These are phyloP conservation scores for Smithsoniella earleae DNA, from an alignment of 163 green algal genomes.

Conservation along the genomic window DNA sequence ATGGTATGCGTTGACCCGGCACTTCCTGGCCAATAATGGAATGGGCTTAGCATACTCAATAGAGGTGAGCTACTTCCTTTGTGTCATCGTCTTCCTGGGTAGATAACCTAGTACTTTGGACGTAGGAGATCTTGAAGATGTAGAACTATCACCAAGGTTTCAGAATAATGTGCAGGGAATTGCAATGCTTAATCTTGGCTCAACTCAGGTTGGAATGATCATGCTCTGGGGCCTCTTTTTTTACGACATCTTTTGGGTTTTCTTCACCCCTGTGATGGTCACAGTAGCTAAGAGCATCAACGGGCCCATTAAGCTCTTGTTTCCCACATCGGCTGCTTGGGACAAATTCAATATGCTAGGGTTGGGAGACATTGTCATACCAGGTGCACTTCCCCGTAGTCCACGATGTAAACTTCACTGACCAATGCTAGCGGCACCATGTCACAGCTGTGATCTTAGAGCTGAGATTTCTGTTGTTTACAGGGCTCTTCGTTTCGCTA, in stretches of 20 bases:
- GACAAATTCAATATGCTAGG: conserved; percentile 85
- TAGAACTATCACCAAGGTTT: background rate
- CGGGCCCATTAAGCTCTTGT: conserved; percentile 96
- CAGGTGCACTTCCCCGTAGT: too few relatives aligned
- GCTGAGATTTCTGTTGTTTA: conserved; percentile 11
- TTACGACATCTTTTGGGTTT: conserved; percentile 99
- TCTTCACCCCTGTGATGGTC: conserved; percentile 97
- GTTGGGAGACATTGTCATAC: conserved; percentile 97
- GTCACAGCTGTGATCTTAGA: background rate
- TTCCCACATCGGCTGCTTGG: conserved; percentile 48
- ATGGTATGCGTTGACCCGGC: conserved; percentile 77
- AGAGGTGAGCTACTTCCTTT: conserved; percentile 46
- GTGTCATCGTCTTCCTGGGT: background rate
- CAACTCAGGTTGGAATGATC: conserved; percentile 50
- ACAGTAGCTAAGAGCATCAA: conserved; percentile 86
- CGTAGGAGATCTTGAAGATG: background rate
- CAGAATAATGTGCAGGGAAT: conserved; percentile 24
- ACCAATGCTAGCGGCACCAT: too few relatives aligned
- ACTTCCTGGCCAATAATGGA: conserved; percentile 94
- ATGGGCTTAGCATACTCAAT: conserved; percentile 86
- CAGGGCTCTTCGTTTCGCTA: conserved; percentile 87
- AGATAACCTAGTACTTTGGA: background rate
- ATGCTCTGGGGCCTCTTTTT: conserved; percentile 85
- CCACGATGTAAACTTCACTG: too few relatives aligned
- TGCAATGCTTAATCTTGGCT: conserved; percentile 26